phyloP scores from a whole-genome alignment of 495 filamentous ascomycete species.

The Penicillium alfredii region DNA sequence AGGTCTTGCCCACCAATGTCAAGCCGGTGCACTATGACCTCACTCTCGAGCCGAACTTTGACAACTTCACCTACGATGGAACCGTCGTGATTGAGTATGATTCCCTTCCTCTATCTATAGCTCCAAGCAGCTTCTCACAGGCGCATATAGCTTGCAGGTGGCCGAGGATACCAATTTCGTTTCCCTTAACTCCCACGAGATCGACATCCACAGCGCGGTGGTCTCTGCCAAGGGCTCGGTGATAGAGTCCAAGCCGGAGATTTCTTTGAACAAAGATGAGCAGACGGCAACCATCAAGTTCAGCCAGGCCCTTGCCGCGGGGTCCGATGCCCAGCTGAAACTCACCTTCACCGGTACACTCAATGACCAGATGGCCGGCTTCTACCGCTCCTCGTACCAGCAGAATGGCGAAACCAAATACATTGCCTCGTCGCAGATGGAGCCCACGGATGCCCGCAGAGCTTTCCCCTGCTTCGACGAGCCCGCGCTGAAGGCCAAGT shows the following conservation, averaged over 20 bases:
- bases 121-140: conserved; percentile 1
- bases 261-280: conserved; percentile 50
- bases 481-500: conserved; percentile 62
- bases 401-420: conserved; percentile 51
- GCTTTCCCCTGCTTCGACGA: conserved; percentile 70
- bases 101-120: background rate
- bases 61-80: conserved; percentile 58
- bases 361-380: conserved; percentile 65
- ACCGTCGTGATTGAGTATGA: conserved; percentile 59
- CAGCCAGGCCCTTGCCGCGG: conserved; percentile 49
- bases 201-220: conserved; percentile 73
- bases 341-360: conserved; percentile 55
- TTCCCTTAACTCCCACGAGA: conserved; percentile 78
- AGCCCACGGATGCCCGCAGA: conserved; percentile 58
- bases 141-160: conserved; percentile 60
- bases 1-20: conserved; percentile 63
- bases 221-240: conserved; percentile 46
- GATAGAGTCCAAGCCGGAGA: conserved; percentile 46
- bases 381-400: conserved; percentile 64
- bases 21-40: conserved; percentile 62
- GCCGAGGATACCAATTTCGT: conserved; percentile 79
- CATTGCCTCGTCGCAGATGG: conserved; percentile 62
- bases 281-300: conserved; percentile 59
- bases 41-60: conserved; percentile 61
- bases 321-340: conserved; percentile 54